A percentile compares a stretch with the other conserved stretches of the same genome.
phyloP scores from a whole-genome alignment of 1,139 yeast species.

The Candida mesenterica region DNA sequence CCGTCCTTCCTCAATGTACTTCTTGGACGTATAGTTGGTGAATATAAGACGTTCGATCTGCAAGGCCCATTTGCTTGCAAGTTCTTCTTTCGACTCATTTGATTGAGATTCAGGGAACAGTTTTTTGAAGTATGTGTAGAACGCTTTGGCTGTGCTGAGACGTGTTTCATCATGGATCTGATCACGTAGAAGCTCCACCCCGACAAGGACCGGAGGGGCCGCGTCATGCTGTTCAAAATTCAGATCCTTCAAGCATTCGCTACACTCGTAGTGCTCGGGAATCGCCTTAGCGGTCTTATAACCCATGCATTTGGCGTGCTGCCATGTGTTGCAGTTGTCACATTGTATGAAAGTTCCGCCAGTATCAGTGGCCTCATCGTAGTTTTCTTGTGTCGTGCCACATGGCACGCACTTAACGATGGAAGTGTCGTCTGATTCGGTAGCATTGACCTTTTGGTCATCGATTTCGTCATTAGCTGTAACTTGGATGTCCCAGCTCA shows the following conservation, averaged over 20 bases:
- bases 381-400: conserved; percentile 63
- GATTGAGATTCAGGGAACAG: conserved; percentile 42
- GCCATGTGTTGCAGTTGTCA: conserved; percentile 80
- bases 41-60: conserved; percentile 43
- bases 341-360: conserved; percentile 76
- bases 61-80: conserved; percentile 37
- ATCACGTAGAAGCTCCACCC: conserved; percentile 13
- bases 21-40: conserved; percentile 23
- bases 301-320: conserved; percentile 74
- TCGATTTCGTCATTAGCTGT: too few species aligned
- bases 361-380: conserved; percentile 57
- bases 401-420: conserved; percentile 64
- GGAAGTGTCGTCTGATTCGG: conserved; percentile 17
- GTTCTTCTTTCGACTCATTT: conserved; percentile 27
- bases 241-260: conserved; percentile 21
- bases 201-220: conserved; percentile 4
- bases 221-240: not conserved
- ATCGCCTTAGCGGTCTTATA: conserved; percentile 28
- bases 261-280: conserved; percentile 35
- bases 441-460: too few species aligned
- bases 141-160: conserved; percentile 39
- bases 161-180: conserved; percentile 30
- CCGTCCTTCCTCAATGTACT: conserved; percentile 43
- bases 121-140: conserved; percentile 36
- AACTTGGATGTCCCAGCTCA: too few species aligned